Conservation (phyloP, 495 filamentous ascomycete species). For the Stereocaulon alpinum region DNA sequence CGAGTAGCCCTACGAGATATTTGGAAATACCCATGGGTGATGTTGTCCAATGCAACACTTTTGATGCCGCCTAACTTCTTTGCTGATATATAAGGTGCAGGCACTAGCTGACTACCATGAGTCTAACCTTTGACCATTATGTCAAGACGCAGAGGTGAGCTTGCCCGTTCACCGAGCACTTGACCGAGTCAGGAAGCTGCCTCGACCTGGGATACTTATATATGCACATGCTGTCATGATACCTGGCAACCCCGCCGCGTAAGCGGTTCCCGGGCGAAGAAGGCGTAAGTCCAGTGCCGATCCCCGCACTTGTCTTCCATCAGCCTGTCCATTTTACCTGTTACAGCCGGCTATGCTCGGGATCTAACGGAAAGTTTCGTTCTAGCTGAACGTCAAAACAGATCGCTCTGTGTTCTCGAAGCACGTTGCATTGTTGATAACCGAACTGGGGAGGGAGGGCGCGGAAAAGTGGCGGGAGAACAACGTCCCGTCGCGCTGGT, state of each 20-base stretch:
- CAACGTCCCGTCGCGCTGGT: too few relatives aligned
- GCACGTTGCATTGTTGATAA: too few relatives aligned
- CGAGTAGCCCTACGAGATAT: neutral
- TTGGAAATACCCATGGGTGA: neutral
- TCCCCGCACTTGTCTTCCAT: too few relatives aligned
- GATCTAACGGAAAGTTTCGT: too few relatives aligned
- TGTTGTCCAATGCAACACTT: neutral
- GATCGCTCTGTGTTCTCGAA: too few relatives aligned
- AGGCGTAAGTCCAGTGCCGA: neutral
- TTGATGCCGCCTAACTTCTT: neutral
- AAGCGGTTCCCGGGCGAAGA: too few relatives aligned
- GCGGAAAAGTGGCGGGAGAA: too few relatives aligned
- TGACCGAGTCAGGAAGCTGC: neutral
- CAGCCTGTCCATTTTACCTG: too few relatives aligned
- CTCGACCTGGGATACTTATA: constrained; percentile 21
- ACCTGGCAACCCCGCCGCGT: constrained; percentile 23
- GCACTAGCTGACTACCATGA: neutral
- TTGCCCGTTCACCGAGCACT: neutral
- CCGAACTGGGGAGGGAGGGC: too few relatives aligned
- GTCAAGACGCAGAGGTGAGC: neutral
- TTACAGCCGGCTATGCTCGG: too few relatives aligned
- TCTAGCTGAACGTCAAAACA: too few relatives aligned
- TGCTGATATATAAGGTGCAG: neutral
- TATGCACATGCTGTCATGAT: constrained; percentile 15
- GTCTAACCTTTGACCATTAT: neutral